Percentiles rank a stretch among this genome's conserved stretches.
These are phyloP conservation scores for Pythium sp. DNA, from an alignment of 352 stramenopile species.

Conservation along the genomic window DNA sequence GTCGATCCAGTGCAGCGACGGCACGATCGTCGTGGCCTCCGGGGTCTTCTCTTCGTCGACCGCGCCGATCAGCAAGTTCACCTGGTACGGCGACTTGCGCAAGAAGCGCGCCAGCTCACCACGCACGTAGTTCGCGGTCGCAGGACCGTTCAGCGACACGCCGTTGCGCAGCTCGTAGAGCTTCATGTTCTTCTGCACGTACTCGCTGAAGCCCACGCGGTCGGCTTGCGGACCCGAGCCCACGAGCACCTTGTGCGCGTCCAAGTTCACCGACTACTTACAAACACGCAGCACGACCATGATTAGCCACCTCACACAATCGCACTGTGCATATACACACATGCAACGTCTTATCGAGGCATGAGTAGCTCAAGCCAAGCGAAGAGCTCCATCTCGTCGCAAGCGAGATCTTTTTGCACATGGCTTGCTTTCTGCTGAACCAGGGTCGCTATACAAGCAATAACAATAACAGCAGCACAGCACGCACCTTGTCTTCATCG, in stretches of 20 bases:
- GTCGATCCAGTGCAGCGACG: constrained; percentile 88
- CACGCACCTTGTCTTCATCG: constrained; percentile 89
- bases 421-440: neutral
- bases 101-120: constrained; percentile 77
- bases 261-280: constrained; percentile 56
- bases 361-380: neutral
- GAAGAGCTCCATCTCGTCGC: neutral
- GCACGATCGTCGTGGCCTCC: constrained; percentile 25
- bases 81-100: constrained; percentile 81
- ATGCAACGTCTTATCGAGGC: neutral
- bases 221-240: constrained; percentile 76
- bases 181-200: constrained; percentile 92
- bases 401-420: constrained; percentile 2
- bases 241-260: constrained; percentile 82
- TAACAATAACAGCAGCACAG: neutral
- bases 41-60: constrained; percentile 47
- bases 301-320: neutral
- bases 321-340: neutral
- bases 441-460: neutral
- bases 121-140: constrained; percentile 85
- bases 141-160: constrained; percentile 75
- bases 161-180: constrained; percentile 88
- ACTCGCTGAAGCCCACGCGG: constrained; percentile 82
- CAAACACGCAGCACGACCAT: neutral
- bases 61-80: constrained; percentile 81